A percentile compares a stretch with the other conserved stretches of the same genome.
phyloP scores from a whole-genome alignment of 179 eudicot species.

The Silene coronaria region DNA sequence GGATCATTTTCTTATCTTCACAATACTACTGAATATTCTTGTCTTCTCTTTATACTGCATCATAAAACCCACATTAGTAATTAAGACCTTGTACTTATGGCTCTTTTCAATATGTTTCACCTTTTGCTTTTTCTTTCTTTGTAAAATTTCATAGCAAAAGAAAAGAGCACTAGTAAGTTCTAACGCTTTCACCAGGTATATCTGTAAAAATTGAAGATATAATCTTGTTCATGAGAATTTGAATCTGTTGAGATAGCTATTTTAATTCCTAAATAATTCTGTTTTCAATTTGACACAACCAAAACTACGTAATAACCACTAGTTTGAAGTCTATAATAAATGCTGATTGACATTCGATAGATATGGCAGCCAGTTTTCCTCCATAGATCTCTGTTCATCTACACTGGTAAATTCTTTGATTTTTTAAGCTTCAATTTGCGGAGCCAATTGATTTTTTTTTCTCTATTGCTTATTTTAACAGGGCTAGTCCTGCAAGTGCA shows the following conservation, averaged over 20 bases:
- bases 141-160: background rate
- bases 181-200: background rate
- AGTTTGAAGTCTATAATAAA: background rate
- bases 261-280: background rate
- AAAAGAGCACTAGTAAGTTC: background rate
- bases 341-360: background rate
- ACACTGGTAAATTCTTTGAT: background rate
- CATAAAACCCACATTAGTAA: background rate
- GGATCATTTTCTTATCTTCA: background rate
- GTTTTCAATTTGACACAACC: background rate
- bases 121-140: background rate
- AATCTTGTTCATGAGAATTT: constrained; percentile 8
- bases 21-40: background rate
- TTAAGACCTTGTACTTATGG: background rate
- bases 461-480: background rate
- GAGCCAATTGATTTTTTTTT: background rate
- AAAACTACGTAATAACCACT: background rate
- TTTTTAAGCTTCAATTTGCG: background rate
- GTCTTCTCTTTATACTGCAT: background rate
- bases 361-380: background rate
- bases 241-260: background rate
- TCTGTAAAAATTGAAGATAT: background rate
- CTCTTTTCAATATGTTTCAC: background rate
- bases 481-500: background rate
- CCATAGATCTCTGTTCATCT: background rate